Base-by-base conservation (phyloP, 2,329 filamentous ascomycete species). In the Dothistroma septosporum region DNA sequence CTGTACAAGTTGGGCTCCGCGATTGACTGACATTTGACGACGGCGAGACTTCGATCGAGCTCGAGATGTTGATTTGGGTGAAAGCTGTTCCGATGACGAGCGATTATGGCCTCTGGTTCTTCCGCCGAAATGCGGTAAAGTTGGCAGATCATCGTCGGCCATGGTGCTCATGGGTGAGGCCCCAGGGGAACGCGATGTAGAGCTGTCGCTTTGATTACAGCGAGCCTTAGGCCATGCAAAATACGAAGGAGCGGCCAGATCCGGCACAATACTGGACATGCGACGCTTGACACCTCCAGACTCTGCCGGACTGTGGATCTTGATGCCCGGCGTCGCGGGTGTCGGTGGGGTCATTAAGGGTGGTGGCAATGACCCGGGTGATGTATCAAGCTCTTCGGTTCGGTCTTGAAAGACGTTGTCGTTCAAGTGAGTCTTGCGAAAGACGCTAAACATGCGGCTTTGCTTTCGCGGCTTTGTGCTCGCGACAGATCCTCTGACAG, bases 81-180 rank as follows among this genome's bases (percentile, higher is more conserved):
- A 67, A 14, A 66, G 46, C 19, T 61, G 61, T 33, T 67, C 65
- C 6, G 65, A 67, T 10, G 65, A 67, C 8, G 65, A 67, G 58
- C 64, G 50, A 22, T 61, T 61, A 16, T 66, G 63, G 46, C 44
- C 50, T 53, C 50, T 33, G 50, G 50, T 53, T 11, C 50, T 24
- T n/a, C 50, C 50, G n/a, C 50, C 50, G 19, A 35, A 53, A 21
- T 31, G 50, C 16, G 50, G 50, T n/a, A 35, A 16, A 21, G 46
- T 22, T 5, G 33, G 41, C 7, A 31, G 11, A 5, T 46, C 44
- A n/a, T 59, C 53, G 10, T 62, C 60, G 41, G 33, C 49, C 7
- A 41, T 31, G 2, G 52, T 58, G 5, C 35, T 37, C 21, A 60
- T 32, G 4, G 63, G 61, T 22, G 61, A 57, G 7, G 57, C 48